Percentiles rank a stretch among this genome's conserved stretches.
phyloP scores from a whole-genome alignment of 2,329 filamentous ascomycete genomes.

The Cadophora malorum region DNA sequence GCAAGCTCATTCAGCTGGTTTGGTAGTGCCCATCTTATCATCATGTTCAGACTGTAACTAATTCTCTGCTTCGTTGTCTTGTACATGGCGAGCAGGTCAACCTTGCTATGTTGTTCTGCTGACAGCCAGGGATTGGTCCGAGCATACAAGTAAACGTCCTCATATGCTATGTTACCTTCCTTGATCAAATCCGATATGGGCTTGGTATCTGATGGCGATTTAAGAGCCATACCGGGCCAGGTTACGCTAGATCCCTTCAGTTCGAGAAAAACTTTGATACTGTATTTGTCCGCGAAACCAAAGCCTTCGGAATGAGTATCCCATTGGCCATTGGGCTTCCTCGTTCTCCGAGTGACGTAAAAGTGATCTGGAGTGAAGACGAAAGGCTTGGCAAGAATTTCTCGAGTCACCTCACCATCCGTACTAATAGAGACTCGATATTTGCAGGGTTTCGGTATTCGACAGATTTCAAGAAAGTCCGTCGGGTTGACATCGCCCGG shows the following conservation, averaged over 20 bases:
- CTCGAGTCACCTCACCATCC: conserved; percentile 29
- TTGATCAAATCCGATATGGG: conserved; percentile 12
- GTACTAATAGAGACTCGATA: conserved; percentile 24
- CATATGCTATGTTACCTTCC: conserved; percentile 7
- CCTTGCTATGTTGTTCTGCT: neutral
- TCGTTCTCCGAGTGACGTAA: conserved; percentile 32
- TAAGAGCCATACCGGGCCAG: conserved; percentile 38
- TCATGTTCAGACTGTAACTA: conserved; percentile 29
- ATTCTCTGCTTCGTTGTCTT: conserved; percentile 21
- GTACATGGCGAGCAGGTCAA: conserved; percentile 14
- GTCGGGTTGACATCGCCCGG: conserved; percentile 22
- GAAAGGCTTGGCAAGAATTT: conserved; percentile 33
- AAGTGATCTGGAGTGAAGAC: conserved; percentile 33
- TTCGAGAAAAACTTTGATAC: conserved; percentile 31
- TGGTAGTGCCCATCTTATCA: conserved; percentile 38
- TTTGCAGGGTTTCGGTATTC: conserved; percentile 24
- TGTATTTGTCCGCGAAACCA: conserved; percentile 38
- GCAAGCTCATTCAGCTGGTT: conserved; percentile 19
- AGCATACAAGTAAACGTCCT: conserved; percentile 26
- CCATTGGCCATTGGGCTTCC: conserved; percentile 28
- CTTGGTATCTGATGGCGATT: conserved; percentile 16
- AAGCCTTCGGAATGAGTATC: conserved; percentile 17
- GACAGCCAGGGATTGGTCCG: conserved; percentile 5
- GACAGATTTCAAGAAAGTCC: conserved; percentile 27
- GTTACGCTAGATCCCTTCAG: conserved; percentile 25